Conservation (phyloP, 345 rosid genomes). For the Trapa incisa region DNA sequence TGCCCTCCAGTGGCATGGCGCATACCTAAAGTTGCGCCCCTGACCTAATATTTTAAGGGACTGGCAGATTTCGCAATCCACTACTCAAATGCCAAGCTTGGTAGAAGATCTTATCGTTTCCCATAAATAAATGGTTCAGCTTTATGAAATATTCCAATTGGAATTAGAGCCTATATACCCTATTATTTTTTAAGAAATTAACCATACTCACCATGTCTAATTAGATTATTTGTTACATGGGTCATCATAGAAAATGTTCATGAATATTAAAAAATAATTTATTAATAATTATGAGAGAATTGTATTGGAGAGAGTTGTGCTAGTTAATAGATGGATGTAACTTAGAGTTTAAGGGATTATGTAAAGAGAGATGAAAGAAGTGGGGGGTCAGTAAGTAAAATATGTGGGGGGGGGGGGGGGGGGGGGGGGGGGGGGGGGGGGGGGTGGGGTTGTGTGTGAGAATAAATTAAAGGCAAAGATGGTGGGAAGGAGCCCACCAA, state of each 20-base stretch:
- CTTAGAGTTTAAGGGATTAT: too few relatives aligned
- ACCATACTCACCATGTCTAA: too few relatives aligned
- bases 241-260: too few relatives aligned
- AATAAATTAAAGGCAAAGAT: conserved; percentile 17
- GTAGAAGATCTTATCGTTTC: neutral
- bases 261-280: too few relatives aligned
- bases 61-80: neutral
- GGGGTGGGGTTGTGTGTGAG: conserved; percentile 11
- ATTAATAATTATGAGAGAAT: too few relatives aligned
- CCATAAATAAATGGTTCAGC: neutral
- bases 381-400: neutral
- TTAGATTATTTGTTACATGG: too few relatives aligned
- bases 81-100: neutral
- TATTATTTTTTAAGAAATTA: too few relatives aligned
- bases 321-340: too few relatives aligned
- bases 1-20: neutral
- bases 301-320: too few relatives aligned
- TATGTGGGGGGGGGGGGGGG: neutral
- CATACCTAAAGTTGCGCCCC: neutral
- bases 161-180: too few relatives aligned
- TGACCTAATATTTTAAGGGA: neutral
- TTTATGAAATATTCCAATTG: too few relatives aligned
- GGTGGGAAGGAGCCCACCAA: conserved; percentile 44
- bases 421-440: neutral
- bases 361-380: too few relatives aligned